A percentile compares a stretch with the other conserved stretches of the same genome.
These are phyloP conservation scores for Penicillium sp. DNA, from an alignment of 2,329 filamentous ascomycete species.

Conservation along the genomic window DNA sequence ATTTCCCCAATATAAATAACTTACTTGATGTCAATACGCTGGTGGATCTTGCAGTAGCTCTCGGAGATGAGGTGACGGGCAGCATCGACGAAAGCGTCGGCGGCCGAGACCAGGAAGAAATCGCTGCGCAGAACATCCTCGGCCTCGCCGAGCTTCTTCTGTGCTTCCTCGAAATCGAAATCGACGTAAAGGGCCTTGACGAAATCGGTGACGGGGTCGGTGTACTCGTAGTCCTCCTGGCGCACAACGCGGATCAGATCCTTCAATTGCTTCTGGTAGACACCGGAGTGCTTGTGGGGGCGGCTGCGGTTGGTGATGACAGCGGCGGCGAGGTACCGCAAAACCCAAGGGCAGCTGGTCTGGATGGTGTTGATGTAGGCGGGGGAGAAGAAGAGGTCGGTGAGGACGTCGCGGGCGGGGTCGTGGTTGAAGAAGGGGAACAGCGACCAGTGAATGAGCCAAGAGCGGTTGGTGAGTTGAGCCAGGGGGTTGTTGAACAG, in stretches of 20 bases:
- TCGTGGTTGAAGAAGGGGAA: constrained; percentile 99
- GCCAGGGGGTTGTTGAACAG: constrained; percentile 95
- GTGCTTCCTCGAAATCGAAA: constrained; percentile 96
- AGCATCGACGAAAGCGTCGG: constrained; percentile 88
- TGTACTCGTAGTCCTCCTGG: constrained; percentile 97
- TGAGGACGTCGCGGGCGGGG: constrained; percentile 80
- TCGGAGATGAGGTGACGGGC: constrained; percentile 96
- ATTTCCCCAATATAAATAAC: constrained; percentile 9
- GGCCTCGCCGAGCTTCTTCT: constrained; percentile 79
- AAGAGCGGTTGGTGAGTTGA: constrained; percentile 93
- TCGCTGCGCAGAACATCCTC: constrained; percentile 89
- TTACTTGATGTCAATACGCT: constrained; percentile 92
- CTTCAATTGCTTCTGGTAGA: constrained; percentile 98
- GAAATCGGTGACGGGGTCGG: constrained; percentile 92
- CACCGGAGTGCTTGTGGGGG: constrained; percentile 70
- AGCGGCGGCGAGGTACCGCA: constrained; percentile 88
- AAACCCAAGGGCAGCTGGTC: constrained; percentile 93
- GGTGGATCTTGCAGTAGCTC: constrained; percentile 99
- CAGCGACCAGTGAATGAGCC: constrained; percentile 96
- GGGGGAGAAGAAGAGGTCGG: constrained; percentile 95
- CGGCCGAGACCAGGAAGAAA: constrained; percentile 86
- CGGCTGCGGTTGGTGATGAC: constrained; percentile 91
- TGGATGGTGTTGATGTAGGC: constrained; percentile 99
- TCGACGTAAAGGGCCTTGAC: constrained; percentile 93
- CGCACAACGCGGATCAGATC: constrained; percentile 92